These are phyloP conservation scores for Posidonia oceanica DNA, from an alignment of 116 monocot genomes.

Conservation along the genomic window DNA sequence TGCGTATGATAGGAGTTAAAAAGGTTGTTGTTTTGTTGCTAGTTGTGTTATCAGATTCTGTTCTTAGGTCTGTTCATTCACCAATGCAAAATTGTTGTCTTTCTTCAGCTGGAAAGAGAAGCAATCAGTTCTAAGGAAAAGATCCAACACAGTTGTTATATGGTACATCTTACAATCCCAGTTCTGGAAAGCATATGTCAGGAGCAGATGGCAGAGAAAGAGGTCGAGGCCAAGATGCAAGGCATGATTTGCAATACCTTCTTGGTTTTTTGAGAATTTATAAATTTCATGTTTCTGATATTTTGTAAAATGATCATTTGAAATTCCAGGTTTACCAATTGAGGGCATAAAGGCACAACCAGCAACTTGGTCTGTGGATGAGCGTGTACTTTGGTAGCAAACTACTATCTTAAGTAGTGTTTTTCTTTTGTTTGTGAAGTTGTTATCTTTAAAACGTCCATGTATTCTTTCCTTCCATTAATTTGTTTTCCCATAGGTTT, in stretches of 20 bases:
- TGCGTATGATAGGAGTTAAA: slow-evolving; percentile 37
- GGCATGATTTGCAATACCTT: slow-evolving; percentile 13
- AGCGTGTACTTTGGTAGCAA: slow-evolving; percentile 47
- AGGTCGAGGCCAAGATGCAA: slow-evolving; percentile 40
- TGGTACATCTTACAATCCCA: slow-evolving; percentile 31
- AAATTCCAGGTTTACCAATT: slow-evolving; percentile 8
- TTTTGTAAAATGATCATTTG: background rate
- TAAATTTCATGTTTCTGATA: background rate
- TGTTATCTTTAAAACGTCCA: background rate
- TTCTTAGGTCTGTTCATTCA: background rate
- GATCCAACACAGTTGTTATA: slow-evolving; percentile 19
- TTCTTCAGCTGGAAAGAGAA: slow-evolving; percentile 16
- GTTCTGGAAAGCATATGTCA: slow-evolving; percentile 25
- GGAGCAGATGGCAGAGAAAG: slow-evolving; percentile 53
- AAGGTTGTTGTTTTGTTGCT: slow-evolving; percentile 17
- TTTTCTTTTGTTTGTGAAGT: background rate
- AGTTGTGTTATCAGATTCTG: background rate
- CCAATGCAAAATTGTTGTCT: background rate
- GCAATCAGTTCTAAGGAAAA: slow-evolving; percentile 16
- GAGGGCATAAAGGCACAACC: slow-evolving; percentile 18
- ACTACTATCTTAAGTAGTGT: background rate
- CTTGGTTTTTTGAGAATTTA: background rate
- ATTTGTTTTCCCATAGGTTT: background rate
- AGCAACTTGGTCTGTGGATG: slow-evolving; percentile 23
- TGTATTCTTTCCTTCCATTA: background rate